Base-by-base conservation (phyloP, 805 yeast genomes). In the Gaillardinia entomophila region DNA sequence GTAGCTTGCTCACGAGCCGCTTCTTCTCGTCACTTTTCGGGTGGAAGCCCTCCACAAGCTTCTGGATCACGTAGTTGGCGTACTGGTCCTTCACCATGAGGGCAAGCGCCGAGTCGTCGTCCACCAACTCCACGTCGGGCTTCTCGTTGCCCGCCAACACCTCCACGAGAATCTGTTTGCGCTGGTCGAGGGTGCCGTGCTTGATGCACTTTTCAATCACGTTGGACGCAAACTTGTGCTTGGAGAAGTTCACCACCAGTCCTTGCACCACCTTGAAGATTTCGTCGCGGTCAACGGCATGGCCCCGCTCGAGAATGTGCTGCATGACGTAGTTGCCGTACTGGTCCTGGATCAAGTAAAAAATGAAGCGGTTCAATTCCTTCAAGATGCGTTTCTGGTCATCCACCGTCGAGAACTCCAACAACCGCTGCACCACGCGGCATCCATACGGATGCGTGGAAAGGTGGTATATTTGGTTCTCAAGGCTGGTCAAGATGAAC, bases 301-400 rank as follows among this genome's bases (percentile, higher is more conserved):
- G 60, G n/a, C 95, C 95, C 37, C 81, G 76, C 56, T 88, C 95
- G 42, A 92, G 74, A 34, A 92, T 83, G 56, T 92, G 97, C 58
- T 92, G 99, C 51, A 92, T 87, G 25, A 92, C 98, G 53, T 92
- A 92, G 63, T 92, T 92, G 38, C 99, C 99, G 56, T 87, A 92
- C 63, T 92, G 97, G 55, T 92, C 97, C 54, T 87, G 95, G 36
- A 89, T 84, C 49, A 92, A 69, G 49, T 75, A 79, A 42, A 74
- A 81, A 16, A 86, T 74, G 49, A 75, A 82, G 32, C 77, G 73
- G 45, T 79, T 79, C 48, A 92, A 67, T 52, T 87, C 95, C 16
- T 62, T 65, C 48, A 92, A 60, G 34, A 92, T 79, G 33, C 65
- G 67, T 16, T 68, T 61, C 55, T 84, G 89, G 46, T 87, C 89